These are phyloP conservation scores for Digitaria exilis DNA, from an alignment of 202 grass and related monocot genomes.

Conservation along the genomic window DNA sequence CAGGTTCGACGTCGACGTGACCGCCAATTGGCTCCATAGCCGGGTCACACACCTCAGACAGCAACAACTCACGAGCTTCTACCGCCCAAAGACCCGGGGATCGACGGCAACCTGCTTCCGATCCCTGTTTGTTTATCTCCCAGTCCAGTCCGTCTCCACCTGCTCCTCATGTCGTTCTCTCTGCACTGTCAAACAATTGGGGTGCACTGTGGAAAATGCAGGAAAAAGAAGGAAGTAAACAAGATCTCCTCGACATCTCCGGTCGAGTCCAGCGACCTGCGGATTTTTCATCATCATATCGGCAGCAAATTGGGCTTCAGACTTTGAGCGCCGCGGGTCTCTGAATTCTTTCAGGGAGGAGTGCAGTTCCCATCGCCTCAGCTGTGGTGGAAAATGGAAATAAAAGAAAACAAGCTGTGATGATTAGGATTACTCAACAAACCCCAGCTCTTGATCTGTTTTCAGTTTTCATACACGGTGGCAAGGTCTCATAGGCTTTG, in stretches of 20 bases:
- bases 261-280: no score
- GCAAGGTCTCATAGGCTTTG: background rate
- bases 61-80: no score
- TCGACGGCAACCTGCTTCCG: no score
- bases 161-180: background rate
- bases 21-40: background rate
- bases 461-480: no score
- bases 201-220: background rate
- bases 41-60: background rate
- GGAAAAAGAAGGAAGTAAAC: background rate
- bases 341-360: background rate
- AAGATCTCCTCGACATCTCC: background rate
- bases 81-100: no score
- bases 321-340: background rate
- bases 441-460: no score
- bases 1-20: background rate
- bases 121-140: no score
- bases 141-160: no score
- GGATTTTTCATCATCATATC: no score
- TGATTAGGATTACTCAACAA: slow-evolving; percentile 22
- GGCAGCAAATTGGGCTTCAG: no score
- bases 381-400: background rate
- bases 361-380: background rate
- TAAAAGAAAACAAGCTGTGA: background rate
- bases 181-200: no score